A percentile compares a stretch with the other conserved stretches of the same genome.
Conservation (phyloP, 192 early-diverging fungal genomes). For the Backusella australiensis region DNA sequence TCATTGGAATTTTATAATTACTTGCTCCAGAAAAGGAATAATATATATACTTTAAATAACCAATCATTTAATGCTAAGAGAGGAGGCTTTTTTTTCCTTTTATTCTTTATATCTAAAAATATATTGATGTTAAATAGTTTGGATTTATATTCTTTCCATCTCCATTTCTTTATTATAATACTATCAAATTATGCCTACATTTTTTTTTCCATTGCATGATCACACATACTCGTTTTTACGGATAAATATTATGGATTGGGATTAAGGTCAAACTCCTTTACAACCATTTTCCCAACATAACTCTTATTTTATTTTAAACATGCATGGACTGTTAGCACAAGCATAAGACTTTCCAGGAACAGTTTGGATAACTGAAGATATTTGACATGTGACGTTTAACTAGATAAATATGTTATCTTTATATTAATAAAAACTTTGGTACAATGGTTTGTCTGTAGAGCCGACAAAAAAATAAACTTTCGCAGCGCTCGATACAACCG, state of each 20-base stretch:
- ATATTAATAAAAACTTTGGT: not conserved
- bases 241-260: not conserved
- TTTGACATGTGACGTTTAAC: not conserved
- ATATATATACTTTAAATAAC: not conserved
- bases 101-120: not conserved
- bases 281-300: not conserved
- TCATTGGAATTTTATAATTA: not conserved
- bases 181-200: not conserved
- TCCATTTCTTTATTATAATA: not conserved
- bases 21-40: constrained; percentile 1
- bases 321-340: not conserved
- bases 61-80: not conserved
- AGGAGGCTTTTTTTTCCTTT: not conserved
- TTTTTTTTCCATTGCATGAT: not conserved
- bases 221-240: not conserved
- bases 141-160: not conserved
- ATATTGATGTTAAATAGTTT: not conserved
- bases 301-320: not conserved
- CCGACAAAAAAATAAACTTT: no score
- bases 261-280: not conserved
- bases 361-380: not conserved
- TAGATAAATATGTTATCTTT: not conserved
- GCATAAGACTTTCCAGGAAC: not conserved
- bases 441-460: no score
- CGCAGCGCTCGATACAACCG: no score